These are phyloP conservation scores for Pharus latifolius DNA, from an alignment of 176 grass and related monocot species.

Conservation along the genomic window DNA sequence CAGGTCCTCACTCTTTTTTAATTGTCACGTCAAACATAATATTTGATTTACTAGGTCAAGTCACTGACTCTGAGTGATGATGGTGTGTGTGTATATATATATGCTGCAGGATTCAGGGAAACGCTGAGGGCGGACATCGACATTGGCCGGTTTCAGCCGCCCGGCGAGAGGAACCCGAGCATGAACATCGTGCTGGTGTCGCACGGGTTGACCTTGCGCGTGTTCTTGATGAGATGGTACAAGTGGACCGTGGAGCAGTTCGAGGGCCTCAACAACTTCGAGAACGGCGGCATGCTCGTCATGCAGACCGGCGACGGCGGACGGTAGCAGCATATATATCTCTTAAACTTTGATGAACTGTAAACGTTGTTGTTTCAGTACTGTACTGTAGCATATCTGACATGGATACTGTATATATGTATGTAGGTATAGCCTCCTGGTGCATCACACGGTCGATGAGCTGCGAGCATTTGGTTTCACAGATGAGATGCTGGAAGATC, in stretches of 20 bases:
- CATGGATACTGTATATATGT: no score
- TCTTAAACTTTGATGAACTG: no score
- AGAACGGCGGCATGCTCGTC: slow-evolving; percentile 44
- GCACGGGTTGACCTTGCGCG: slow-evolving; percentile 52
- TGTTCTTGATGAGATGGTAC: slow-evolving; percentile 81
- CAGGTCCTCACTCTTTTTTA: slow-evolving; percentile 18
- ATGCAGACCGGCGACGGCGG: slow-evolving; percentile 57
- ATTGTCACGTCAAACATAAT: no score
- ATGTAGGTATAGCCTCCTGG: slow-evolving; percentile 63
- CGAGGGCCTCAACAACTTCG: slow-evolving; percentile 45
- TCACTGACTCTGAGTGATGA: no score
- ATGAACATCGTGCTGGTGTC: slow-evolving; percentile 69
- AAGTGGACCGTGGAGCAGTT: slow-evolving; percentile 76
- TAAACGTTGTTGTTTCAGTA: no score
- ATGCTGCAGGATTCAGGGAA: slow-evolving; percentile 52
- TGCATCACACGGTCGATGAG: slow-evolving; percentile 54
- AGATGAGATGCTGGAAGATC: slow-evolving; percentile 54
- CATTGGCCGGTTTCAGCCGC: slow-evolving; percentile 51
- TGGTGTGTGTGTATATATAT: neutral
- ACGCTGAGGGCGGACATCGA: slow-evolving; percentile 64
- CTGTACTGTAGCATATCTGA: no score
- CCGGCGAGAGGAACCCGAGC: slow-evolving; percentile 14
- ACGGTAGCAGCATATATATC: no score
- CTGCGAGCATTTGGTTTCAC: slow-evolving; percentile 47
- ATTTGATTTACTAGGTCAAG: no score